Evolutionary conservation across 441 rosid species (phyloP), one percentile per base, ranked within the genome.

Genomic region (Gossypium gossypioides): DNA sequence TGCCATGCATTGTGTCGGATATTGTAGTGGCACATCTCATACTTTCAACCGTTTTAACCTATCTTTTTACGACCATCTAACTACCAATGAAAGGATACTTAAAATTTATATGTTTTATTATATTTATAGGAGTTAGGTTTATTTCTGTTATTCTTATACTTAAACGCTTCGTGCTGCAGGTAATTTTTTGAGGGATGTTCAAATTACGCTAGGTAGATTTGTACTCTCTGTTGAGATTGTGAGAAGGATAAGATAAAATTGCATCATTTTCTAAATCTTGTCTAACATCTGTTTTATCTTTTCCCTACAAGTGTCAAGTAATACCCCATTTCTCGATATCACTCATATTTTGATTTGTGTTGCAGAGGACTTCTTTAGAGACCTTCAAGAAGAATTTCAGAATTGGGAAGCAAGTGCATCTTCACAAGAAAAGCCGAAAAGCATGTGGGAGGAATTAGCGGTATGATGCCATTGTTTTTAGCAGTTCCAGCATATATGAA

Each of bases 381-480:
- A 95, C 82, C 84, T 95, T 75, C 97, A 95, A 79, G 97, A 91
- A 78, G 99, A 95, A 82, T 95, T 76, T 72, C 88, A 71, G 60
- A 90, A 86, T 65, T 92, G 97, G 97, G 99, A 95, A 81, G 84
- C 92, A 10, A 87, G 78, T 78, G 84, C 84, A n/a, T 82, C 97
- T 59, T 82, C 94, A 10, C 88, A 91, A 52, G 97, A 90, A 73
- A 91, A 85, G 78, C 97, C 97, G 0, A 95, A 88, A 84, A 89
- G 97, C 85, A 88, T 95, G 19, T 95, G 99, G 99, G 99, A 95
- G 79, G 99, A 95, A 83, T 76, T 95, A 72, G 85, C 91, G 74
- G 97, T 92, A 84, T 70, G 89, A 3, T 19, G 25, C 15, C 71
- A 13, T 6, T 52, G 10, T 72, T 67, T 61, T 68, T 29, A 7